Conservation (phyloP, 1,284 basidiomycete genomes). For the Ganoderma resinaceum region DNA sequence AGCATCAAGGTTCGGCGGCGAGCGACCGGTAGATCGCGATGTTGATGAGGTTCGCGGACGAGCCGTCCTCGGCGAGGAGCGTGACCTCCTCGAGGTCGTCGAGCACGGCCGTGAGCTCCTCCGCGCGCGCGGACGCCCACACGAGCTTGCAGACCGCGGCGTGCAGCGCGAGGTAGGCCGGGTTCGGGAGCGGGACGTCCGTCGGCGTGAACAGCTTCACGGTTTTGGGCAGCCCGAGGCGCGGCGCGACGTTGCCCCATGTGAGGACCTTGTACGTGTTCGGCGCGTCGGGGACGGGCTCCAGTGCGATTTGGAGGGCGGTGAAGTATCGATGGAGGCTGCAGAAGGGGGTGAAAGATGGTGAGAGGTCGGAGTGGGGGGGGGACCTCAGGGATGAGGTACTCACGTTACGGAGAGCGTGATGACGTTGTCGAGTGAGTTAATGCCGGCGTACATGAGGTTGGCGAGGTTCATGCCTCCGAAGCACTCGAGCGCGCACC, state of each 20-base stretch:
- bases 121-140: slow-evolving; percentile 27
- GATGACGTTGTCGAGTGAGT: slow-evolving; percentile 28
- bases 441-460: slow-evolving; percentile 29
- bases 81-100: slow-evolving; percentile 28
- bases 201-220: slow-evolving; percentile 21
- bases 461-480: slow-evolving; percentile 22
- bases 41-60: slow-evolving; percentile 29
- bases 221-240: slow-evolving; percentile 28
- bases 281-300: slow-evolving; percentile 20
- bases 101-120: slow-evolving; percentile 28
- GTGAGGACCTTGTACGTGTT: slow-evolving; percentile 27
- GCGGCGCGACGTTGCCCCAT: slow-evolving; percentile 30
- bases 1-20: background rate
- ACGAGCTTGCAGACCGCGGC: slow-evolving; percentile 26
- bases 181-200: slow-evolving; percentile 21
- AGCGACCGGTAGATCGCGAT: slow-evolving; percentile 29
- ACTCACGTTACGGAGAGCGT: slow-evolving; percentile 30
- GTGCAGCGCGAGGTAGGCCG: slow-evolving; percentile 28
- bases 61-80: slow-evolving; percentile 26
- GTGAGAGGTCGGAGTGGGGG: background rate
- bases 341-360: background rate
- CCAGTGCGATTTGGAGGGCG: slow-evolving; percentile 27
- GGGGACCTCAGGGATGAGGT: background rate
- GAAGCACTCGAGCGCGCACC: slow-evolving; percentile 29
- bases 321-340: slow-evolving; percentile 31